These are phyloP conservation scores for Dendrocalamus latiflorus DNA, from an alignment of 202 grass and related monocot genomes.

Conservation along the genomic window DNA sequence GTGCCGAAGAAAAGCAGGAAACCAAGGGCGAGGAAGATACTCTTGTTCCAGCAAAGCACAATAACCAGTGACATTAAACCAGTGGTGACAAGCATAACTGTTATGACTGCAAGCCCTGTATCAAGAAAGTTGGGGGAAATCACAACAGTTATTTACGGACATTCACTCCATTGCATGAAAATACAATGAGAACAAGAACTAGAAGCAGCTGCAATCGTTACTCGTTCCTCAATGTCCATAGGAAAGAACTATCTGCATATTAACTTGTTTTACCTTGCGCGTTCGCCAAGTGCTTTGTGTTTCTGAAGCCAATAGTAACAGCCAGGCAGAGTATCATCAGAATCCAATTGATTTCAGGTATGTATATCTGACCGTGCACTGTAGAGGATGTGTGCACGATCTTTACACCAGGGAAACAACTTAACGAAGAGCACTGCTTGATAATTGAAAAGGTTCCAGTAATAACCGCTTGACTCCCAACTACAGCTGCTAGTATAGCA, in stretches of 20 bases:
- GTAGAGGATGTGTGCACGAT: constrained; percentile 88
- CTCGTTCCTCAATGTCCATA: not conserved
- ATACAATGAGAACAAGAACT: not conserved
- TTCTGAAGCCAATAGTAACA: constrained; percentile 87
- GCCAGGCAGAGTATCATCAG: constrained; percentile 88
- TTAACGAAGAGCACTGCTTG: too few relatives aligned
- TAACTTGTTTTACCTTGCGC: constrained; percentile 65
- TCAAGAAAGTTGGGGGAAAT: not conserved
- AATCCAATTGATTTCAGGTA: constrained; percentile 97
- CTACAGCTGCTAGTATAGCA: constrained; percentile 86
- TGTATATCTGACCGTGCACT: constrained; percentile 91
- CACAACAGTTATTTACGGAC: not conserved
- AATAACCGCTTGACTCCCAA: constrained; percentile 94
- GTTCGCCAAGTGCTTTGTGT: constrained; percentile 84
- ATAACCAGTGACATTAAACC: constrained; percentile 96
- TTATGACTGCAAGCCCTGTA: constrained; percentile 89
- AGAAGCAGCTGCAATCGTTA: not conserved
- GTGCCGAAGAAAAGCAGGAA: constrained; percentile 85
- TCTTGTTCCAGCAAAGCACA: constrained; percentile 89
- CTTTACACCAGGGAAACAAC: constrained; percentile 93
- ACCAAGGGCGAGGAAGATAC: constrained; percentile 54
- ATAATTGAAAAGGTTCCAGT: constrained; percentile 98
- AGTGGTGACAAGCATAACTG: constrained; percentile 95
- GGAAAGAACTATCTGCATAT: not conserved
- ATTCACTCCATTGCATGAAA: not conserved